Percentiles rank a stretch among this genome's conserved stretches.
These are phyloP conservation scores for Chrysanthemum seticuspe DNA, from an alignment of 129 eudicot genomes.

Conservation along the genomic window DNA sequence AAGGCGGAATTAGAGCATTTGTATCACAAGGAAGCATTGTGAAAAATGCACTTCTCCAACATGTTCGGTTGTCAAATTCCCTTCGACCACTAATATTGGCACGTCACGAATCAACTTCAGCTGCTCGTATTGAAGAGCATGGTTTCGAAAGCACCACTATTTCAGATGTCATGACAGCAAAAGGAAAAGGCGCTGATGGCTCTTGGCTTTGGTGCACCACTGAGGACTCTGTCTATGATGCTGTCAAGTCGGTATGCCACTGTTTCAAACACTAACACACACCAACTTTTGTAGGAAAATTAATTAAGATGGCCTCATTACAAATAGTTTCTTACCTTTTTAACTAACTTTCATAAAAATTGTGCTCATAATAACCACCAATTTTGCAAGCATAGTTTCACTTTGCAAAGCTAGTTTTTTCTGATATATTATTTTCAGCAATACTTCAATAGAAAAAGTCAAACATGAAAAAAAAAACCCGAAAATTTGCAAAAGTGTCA, in stretches of 20 bases:
- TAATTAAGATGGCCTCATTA: no score
- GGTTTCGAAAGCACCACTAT: constrained; percentile 97
- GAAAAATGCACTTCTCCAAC: constrained; percentile 78
- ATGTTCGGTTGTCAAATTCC: constrained; percentile 60
- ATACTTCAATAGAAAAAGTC: no score
- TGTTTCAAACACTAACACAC: neutral
- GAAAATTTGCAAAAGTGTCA: no score
- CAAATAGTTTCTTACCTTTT: no score
- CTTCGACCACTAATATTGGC: constrained; percentile 48
- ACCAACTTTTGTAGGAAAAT: neutral
- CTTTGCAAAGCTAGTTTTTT: no score
- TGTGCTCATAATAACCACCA: no score
- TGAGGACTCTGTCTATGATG: constrained; percentile 93
- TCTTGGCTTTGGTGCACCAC: constrained; percentile 99
- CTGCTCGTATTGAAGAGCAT: constrained; percentile 91
- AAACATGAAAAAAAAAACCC: no score
- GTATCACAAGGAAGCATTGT: constrained; percentile 66
- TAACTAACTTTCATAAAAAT: no score
- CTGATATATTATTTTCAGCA: no score
- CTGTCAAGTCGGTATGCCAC: constrained; percentile 83
- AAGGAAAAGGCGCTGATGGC: constrained; percentile 94
- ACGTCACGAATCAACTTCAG: constrained; percentile 62
- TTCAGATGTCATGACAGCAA: constrained; percentile 69
- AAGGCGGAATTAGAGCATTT: constrained; percentile 75
- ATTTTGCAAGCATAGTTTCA: no score